A percentile compares a stretch with the other conserved stretches of the same genome.
Evolutionary conservation across 352 stramenopile genomes (phyloP).

Genomic region (Blastocystis sp.): DNA sequence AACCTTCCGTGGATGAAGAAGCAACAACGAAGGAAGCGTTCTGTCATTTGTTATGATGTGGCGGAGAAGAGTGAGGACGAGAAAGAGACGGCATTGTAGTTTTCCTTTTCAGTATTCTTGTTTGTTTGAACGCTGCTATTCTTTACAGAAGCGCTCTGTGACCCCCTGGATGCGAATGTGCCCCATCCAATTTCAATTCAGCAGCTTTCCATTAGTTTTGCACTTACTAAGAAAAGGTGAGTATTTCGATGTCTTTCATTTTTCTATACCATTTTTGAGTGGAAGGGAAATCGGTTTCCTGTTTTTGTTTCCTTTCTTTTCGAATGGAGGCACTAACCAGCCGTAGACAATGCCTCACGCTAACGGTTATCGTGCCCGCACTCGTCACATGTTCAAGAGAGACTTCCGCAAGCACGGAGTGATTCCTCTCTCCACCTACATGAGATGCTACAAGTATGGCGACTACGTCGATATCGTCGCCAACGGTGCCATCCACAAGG

Average conservation of each 20-base stretch:
- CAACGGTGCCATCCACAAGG: no score
- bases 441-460: no score
- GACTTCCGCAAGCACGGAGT: slow-evolving; percentile 92
- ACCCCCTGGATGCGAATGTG: slow-evolving; percentile 23
- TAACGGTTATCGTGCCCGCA: slow-evolving; percentile 95
- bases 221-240: slow-evolving; percentile 48
- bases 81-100: neutral
- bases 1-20: slow-evolving; percentile 52
- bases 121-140: neutral
- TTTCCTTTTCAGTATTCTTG: neutral
- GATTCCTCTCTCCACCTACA: slow-evolving; percentile 72
- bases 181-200: neutral
- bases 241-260: neutral
- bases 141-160: neutral
- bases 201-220: slow-evolving; percentile 9
- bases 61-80: neutral
- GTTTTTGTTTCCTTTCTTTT: neutral
- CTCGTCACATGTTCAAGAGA: slow-evolving; percentile 98
- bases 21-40: neutral
- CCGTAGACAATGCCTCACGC: slow-evolving; percentile 91
- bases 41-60: slow-evolving; percentile 23
- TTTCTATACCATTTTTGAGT: neutral
- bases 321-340: neutral
- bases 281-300: neutral
- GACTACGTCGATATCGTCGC: no score